phyloP scores from a whole-genome alignment of 2,329 filamentous ascomycete species.

The Beauveria medogensis region DNA sequence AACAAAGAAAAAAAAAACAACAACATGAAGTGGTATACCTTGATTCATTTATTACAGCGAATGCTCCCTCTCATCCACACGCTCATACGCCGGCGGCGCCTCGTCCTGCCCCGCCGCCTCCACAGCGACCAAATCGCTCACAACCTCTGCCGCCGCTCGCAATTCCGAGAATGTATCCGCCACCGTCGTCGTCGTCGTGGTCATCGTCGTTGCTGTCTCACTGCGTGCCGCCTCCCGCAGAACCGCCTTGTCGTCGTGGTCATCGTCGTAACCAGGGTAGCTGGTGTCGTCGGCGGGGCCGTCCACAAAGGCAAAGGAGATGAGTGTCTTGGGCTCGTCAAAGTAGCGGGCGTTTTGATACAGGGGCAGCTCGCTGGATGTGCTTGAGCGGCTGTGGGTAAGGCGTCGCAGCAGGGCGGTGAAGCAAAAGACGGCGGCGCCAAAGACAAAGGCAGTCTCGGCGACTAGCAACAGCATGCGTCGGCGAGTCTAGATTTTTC shows the following conservation, averaged over 20 bases:
- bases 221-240: background rate
- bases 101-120: conserved; percentile 19
- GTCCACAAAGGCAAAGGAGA: background rate
- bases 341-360: conserved; percentile 11
- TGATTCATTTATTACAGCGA: background rate
- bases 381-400: background rate
- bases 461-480: conserved; percentile 14
- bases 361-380: background rate
- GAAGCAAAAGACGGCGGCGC: conserved; percentile 20
- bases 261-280: background rate
- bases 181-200: conserved; percentile 19
- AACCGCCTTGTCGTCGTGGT: background rate
- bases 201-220: too few relatives aligned
- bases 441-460: conserved; percentile 33
- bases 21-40: background rate
- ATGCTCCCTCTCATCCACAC: conserved; percentile 9
- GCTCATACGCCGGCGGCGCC: conserved; percentile 16
- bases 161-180: conserved; percentile 32
- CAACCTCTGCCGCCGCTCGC: conserved; percentile 29
- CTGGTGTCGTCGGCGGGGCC: background rate
- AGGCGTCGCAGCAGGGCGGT: conserved; percentile 13
- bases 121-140: conserved; percentile 32
- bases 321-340: conserved; percentile 11
- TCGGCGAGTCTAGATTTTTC: background rate
- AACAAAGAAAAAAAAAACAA: background rate